phyloP scores from a whole-genome alignment of 2,329 filamentous ascomycete genomes.

The Stemphylium lycopersici region DNA sequence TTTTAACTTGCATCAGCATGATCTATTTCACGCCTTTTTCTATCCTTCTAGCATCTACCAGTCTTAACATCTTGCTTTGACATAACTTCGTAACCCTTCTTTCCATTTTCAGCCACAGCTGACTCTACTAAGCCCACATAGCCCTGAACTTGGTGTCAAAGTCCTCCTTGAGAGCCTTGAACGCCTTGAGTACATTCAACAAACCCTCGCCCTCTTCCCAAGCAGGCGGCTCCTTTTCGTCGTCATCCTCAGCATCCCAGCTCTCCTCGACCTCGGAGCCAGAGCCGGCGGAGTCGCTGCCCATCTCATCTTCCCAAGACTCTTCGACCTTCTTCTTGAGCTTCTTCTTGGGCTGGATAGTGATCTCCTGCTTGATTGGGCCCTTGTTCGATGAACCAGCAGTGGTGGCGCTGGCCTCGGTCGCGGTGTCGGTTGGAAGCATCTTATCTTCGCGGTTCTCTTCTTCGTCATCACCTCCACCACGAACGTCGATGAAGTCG shows the following conservation, averaged over 20 bases:
- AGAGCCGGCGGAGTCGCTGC: slow-evolving; percentile 37
- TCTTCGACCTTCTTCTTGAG: slow-evolving; percentile 45
- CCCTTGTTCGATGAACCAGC: slow-evolving; percentile 30
- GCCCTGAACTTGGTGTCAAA: slow-evolving; percentile 70
- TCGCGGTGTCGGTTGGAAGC: slow-evolving; percentile 32
- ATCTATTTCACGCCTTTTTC: too few relatives aligned
- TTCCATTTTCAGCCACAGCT: too few relatives aligned
- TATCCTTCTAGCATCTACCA: background rate
- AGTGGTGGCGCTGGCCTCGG: slow-evolving; percentile 21
- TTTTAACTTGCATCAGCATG: too few relatives aligned
- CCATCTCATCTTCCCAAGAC: slow-evolving; percentile 49
- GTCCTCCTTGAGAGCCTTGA: slow-evolving; percentile 62
- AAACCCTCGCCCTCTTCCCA: slow-evolving; percentile 58
- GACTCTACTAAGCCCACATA: slow-evolving; percentile 60
- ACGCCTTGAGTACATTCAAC: slow-evolving; percentile 64
- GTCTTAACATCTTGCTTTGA: background rate
- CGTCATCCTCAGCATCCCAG: slow-evolving; percentile 34
- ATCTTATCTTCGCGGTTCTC: slow-evolving; percentile 52
- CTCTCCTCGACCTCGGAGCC: slow-evolving; percentile 30
- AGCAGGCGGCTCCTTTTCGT: slow-evolving; percentile 34
- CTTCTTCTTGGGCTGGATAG: slow-evolving; percentile 48
- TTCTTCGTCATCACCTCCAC: slow-evolving; percentile 59
- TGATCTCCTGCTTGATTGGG: slow-evolving; percentile 37
- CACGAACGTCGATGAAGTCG: slow-evolving; percentile 60
- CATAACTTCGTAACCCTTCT: background rate